These are phyloP conservation scores for Friedmanniomyces simplex DNA, from an alignment of 495 filamentous ascomycete genomes.

Conservation along the genomic window DNA sequence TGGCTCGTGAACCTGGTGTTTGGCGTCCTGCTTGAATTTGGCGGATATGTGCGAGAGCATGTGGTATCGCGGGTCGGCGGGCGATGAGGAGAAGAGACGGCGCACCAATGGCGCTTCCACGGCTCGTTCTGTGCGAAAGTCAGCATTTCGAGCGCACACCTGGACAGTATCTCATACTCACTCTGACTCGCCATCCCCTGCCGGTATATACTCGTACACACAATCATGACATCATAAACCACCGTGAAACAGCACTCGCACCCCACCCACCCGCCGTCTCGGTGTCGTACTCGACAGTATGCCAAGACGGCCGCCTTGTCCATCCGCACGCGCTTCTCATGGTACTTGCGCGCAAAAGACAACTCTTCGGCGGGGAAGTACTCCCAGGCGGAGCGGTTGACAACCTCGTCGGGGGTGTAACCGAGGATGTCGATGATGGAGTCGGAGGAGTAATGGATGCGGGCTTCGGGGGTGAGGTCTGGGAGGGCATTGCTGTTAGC, in stretches of 20 bases:
- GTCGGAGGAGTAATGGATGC: conserved; percentile 72
- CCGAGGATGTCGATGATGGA: conserved; percentile 76
- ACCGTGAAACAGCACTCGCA: conserved; percentile 88
- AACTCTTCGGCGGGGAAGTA: conserved; percentile 80
- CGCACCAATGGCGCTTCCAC: conserved; percentile 71
- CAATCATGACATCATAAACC: conserved; percentile 78
- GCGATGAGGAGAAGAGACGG: conserved; percentile 68
- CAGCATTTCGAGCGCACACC: background rate
- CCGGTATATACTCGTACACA: conserved; percentile 71
- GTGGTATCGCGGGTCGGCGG: conserved; percentile 76
- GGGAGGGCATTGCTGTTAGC: background rate
- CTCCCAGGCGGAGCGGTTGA: conserved; percentile 70
- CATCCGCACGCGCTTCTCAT: conserved; percentile 60
- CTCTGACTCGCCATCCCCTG: conserved; percentile 61
- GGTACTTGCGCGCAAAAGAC: conserved; percentile 60
- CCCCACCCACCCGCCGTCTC: conserved; percentile 60
- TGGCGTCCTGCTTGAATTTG: conserved; percentile 62
- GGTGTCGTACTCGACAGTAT: conserved; percentile 63
- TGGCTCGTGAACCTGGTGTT: conserved; percentile 56
- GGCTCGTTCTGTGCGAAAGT: conserved; percentile 50
- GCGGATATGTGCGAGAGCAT: conserved; percentile 78
- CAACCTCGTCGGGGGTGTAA: conserved; percentile 64
- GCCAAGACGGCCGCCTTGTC: conserved; percentile 80
- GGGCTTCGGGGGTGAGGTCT: conserved; percentile 69
- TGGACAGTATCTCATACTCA: conserved; percentile 38